These are phyloP conservation scores for Astragalus glycyphyllos DNA, from an alignment of 306 rosid species.

Conservation along the genomic window DNA sequence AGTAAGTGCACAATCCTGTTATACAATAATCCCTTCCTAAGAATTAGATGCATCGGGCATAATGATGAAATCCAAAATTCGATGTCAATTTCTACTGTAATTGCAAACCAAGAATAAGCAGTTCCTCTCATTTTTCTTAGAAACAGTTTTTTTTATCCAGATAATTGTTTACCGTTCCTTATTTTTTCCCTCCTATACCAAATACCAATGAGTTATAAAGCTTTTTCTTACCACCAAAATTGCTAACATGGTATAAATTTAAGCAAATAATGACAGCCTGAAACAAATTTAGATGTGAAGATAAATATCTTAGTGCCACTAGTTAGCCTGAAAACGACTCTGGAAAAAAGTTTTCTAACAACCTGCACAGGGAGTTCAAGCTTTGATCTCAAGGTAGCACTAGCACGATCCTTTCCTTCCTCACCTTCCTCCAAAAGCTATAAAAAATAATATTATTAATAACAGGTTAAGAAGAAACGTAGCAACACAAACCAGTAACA, in stretches of 20 bases:
- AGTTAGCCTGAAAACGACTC: constrained; percentile 7
- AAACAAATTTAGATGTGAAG: constrained; percentile 33
- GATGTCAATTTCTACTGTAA: constrained; percentile 24
- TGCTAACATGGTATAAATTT: constrained; percentile 18
- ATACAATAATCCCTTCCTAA: not conserved
- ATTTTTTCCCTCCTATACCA: constrained; percentile 29
- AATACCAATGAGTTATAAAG: not conserved
- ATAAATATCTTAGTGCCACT: constrained; percentile 10
- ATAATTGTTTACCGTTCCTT: constrained; percentile 8
- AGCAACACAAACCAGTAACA: constrained; percentile 16
- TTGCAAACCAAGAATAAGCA: constrained; percentile 24
- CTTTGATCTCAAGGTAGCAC: constrained; percentile 88
- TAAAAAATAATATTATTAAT: constrained; percentile 28
- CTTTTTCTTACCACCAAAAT: constrained; percentile 33
- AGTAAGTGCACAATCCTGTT: constrained; percentile 7
- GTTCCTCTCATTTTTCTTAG: constrained; percentile 12
- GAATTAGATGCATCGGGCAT: constrained; percentile 16
- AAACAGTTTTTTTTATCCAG: not conserved
- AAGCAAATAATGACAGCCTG: constrained; percentile 24
- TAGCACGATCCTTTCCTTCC: constrained; percentile 91
- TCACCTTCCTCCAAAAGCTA: constrained; percentile 97
- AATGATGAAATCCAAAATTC: not conserved
- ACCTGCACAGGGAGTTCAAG: constrained; percentile 99
- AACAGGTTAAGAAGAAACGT: constrained; percentile 35
- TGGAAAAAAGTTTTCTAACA: constrained; percentile 38